Evolutionary conservation across 805 yeast species (phyloP), one percentile per base, ranked within the genome.

Genomic region (Danielia oregonensis): DNA sequence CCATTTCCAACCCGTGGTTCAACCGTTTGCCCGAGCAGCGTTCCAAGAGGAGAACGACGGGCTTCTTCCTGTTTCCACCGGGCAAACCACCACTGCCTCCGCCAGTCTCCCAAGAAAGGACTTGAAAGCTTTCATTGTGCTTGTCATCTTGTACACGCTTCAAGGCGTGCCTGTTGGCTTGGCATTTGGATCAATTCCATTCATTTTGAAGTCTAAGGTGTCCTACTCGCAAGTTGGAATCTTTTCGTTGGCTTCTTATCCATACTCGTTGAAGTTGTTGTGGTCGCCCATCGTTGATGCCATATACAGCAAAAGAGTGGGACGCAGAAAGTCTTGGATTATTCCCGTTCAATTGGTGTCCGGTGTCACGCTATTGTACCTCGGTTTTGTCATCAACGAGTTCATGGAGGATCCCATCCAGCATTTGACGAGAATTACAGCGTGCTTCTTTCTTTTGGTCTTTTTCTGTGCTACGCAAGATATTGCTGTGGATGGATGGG

Each of bases 401-500:
- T 61, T 73, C 48, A 65, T 81, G 53, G 72, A 52, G 37, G 62
- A 70, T 15, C 79, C 88, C 0, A 57, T 64, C 21, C 47, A 57
- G 18, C 67, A 79, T 44, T 62, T 87, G 39, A 51, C 63, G 10
- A 54, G 61, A 3, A 74, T 93, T 41, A 86, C 97, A 0, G 47
- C 67, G 32, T 70, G 78, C 37, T 93, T 93, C 60, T 85, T 89
- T 49, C 44, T 78, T 15, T 65, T 93, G 39, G 93, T 93, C 21
- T 76, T 91, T 38, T 69, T 89, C 40, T 89, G 97, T 63, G 97
- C 97, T 1, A 91, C 98, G 0, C 98, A 93, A 59, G 98, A 93
- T 56, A 93, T 93, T 36, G 97, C 98, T 0, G 98, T 93, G 15
- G 98, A 93, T 63, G 97, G 98, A 8, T 93, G 98, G 98, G 97